phyloP scores from a whole-genome alignment of 495 filamentous ascomycete genomes.

The Extremus antarcticus region DNA sequence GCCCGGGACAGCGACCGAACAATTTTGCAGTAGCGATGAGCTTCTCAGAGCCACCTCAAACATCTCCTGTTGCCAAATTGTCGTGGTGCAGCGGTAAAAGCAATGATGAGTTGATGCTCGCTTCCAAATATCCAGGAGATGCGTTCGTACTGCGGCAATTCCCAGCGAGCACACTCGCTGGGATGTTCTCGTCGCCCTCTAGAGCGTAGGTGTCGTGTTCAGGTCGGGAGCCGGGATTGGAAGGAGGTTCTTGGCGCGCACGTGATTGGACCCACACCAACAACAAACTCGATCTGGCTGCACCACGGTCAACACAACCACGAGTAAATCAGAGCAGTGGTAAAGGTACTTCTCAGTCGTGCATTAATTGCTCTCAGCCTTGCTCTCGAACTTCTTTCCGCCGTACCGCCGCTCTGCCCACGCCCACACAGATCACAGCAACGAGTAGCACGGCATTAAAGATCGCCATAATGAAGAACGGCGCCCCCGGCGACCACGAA shows the following conservation, averaged over 20 bases:
- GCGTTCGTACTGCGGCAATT: no score
- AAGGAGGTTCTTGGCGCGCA: neutral
- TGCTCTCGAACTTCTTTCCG: neutral
- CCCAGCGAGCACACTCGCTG: no score
- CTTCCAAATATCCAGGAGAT: no score
- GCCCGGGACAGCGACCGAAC: no score
- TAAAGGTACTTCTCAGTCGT: neutral
- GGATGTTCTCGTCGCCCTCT: no score
- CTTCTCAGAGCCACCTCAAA: no score
- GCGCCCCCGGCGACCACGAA: slow-evolving; percentile 52
- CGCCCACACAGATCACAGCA: slow-evolving; percentile 34
- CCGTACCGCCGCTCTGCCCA: neutral
- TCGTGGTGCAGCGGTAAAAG: no score
- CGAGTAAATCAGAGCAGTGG: neutral
- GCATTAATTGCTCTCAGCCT: neutral
- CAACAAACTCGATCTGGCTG: no score
- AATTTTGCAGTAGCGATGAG: no score
- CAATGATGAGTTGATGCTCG: no score
- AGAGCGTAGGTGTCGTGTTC: no score
- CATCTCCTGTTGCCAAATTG: no score
- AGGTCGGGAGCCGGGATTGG: neutral
- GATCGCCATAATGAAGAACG: slow-evolving; percentile 82
- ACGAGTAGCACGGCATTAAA: slow-evolving; percentile 70
- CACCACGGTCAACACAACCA: neutral
- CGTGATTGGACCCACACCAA: neutral